Evolutionary conservation across 306 rosid species (phyloP).

Genomic region (Canavalia gladiata): DNA sequence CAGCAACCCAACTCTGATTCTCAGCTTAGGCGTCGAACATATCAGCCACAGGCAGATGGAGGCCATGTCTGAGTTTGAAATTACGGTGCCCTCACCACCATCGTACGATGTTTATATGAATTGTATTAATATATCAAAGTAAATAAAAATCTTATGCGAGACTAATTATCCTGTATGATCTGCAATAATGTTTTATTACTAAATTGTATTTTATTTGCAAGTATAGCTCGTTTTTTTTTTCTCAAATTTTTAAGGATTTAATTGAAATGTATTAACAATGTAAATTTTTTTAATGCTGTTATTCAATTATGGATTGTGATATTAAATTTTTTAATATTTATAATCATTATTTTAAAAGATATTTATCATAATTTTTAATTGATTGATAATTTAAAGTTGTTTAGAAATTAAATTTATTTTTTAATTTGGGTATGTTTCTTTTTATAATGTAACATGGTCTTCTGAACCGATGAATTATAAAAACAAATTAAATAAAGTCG

Average conservation of each 20-base stretch:
- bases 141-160: conserved; percentile 29
- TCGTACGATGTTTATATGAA: conserved; percentile 37
- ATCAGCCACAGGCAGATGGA: conserved; percentile 72
- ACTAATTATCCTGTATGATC: conserved; percentile 35
- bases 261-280: too few species aligned
- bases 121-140: conserved; percentile 30
- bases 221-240: not conserved
- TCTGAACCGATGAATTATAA: too few species aligned
- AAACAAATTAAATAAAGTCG: too few species aligned
- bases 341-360: too few species aligned
- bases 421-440: too few species aligned
- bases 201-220: conserved; percentile 23
- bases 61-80: conserved; percentile 46
- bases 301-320: too few species aligned
- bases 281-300: too few species aligned
- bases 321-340: too few species aligned
- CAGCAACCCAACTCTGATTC: conserved; percentile 91
- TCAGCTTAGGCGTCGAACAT: conserved; percentile 92
- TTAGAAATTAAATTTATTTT: too few species aligned
- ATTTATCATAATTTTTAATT: too few species aligned
- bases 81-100: not conserved
- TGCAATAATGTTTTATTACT: not conserved
- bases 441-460: too few species aligned
- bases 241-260: not conserved
- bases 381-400: too few species aligned